Evolutionary conservation across 2,329 filamentous ascomycete species (phyloP), one percentile per base, ranked within the genome.

Genomic region (Biscogniauxia sp.): DNA sequence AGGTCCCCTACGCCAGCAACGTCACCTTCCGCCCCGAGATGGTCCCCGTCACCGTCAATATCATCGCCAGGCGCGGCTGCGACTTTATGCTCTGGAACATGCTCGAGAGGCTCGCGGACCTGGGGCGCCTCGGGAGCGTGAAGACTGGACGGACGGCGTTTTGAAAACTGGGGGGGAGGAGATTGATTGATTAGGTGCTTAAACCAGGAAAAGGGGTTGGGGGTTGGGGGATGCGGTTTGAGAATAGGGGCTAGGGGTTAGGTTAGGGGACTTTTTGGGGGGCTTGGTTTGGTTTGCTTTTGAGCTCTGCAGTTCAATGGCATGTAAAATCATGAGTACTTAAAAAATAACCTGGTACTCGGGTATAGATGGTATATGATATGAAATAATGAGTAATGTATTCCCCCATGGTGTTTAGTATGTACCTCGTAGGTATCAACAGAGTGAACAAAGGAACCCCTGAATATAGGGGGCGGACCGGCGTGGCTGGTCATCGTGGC

Each of bases 1-100:
- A 80, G 64, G 74, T 79, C 4, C 60, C 70, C 11, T 79, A 78
- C 60, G 60, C 57, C 20, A 77, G 74, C 60, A 74, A 76, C 58
- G 69, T 79, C 6, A 78, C 76, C 1, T 75, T 74, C 37, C 69
- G 72, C 41, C 67, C 72, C 56, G 77, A 79, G 68, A 73, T 74
- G 66, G 69, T 79, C 53, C 78, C 78, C 8, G 76, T 80, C 6
- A 77, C 76, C 11, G 73, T 79, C 2, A 76, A 74, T 28, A 63
- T 79, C 57, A 73, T 79, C 8, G 77, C 78, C 6, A 76, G 73
- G 63, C 61, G 75, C n/a, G 77, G 77, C 0, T 80, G 78, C 60
- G 78, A 79, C 57, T 76, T 76, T 61, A 70, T 79, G 64, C 58
- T 79, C 23, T 77, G 73, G 60, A 75, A 78, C 32, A 72, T 79